Conservation (phyloP, 768 basidiomycete genomes). For the Hygrophoropsis aurantiaca region DNA sequence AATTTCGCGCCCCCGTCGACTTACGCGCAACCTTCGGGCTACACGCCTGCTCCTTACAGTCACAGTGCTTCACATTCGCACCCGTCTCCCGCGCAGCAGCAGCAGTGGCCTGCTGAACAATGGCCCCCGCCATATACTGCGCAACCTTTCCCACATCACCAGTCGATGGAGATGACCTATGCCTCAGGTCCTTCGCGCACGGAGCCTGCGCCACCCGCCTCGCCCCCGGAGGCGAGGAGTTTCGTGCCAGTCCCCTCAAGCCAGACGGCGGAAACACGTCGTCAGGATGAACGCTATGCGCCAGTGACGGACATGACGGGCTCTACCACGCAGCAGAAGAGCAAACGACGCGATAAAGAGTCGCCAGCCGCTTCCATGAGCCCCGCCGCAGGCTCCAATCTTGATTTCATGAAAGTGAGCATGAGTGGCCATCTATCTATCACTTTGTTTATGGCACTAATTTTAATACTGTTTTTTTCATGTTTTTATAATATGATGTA, state of each 20-base stretch:
- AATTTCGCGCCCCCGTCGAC: conserved; percentile 25
- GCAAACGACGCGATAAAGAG: conserved; percentile 37
- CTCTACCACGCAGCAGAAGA: conserved; percentile 30
- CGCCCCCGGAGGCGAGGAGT: conserved; percentile 29
- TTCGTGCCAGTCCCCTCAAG: conserved; percentile 25
- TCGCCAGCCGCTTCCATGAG: conserved; percentile 24
- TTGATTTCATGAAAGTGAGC: conserved; percentile 46
- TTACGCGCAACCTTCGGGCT: conserved; percentile 28
- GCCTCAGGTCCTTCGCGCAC: conserved; percentile 30
- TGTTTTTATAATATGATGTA: conserved; percentile 19
- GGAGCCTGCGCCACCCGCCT: conserved; percentile 27
- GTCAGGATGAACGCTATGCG: conserved; percentile 33
- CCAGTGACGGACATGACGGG: conserved; percentile 24
- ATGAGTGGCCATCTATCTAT: no score
- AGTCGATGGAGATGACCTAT: conserved; percentile 35
- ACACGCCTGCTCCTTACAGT: conserved; percentile 28
- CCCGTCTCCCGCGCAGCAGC: conserved; percentile 24
- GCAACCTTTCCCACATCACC: conserved; percentile 32
- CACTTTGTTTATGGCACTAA: no score
- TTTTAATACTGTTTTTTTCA: conserved; percentile 1
- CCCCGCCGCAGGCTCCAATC: conserved; percentile 23
- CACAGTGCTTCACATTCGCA: no score
- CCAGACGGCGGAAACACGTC: conserved; percentile 30
- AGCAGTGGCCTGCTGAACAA: conserved; percentile 41
- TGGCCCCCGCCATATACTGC: conserved; percentile 37